A percentile compares a stretch with the other conserved stretches of the same genome.
Evolutionary conservation across 495 filamentous ascomycete genomes (phyloP).

Genomic region (Pyrenula massariospora): DNA sequence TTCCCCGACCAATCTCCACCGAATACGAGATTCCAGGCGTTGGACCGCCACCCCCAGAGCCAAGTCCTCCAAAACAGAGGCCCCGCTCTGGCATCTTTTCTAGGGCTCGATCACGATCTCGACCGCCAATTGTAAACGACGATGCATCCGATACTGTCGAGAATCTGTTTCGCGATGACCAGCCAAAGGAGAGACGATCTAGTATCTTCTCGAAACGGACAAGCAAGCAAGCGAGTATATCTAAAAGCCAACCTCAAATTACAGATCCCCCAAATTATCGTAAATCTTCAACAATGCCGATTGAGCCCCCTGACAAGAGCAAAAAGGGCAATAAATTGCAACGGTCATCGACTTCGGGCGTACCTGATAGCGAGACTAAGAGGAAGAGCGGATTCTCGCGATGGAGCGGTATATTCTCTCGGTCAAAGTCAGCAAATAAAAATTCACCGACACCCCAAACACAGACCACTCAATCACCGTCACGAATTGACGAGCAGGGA

Average conservation of each 20-base stretch:
- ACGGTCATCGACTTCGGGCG: constrained; percentile 9
- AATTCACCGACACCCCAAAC: constrained; percentile 6
- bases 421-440: background rate
- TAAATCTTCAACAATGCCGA: background rate
- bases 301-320: background rate
- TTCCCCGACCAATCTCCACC: background rate
- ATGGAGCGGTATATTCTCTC: constrained; percentile 14
- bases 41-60: constrained; percentile 10
- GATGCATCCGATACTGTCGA: constrained; percentile 15
- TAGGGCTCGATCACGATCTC: constrained; percentile 17
- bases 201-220: constrained; percentile 4
- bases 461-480: constrained; percentile 8
- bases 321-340: constrained; percentile 12
- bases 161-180: constrained; percentile 16
- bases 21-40: constrained; percentile 8
- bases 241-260: constrained; percentile 2
- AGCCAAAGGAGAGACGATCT: constrained; percentile 8
- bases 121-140: constrained; percentile 22
- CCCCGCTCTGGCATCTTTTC: background rate
- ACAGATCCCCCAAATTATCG: background rate
- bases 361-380: constrained; percentile 13
- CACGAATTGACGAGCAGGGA: constrained; percentile 8
- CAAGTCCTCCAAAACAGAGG: background rate
- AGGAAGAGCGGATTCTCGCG: constrained; percentile 39
- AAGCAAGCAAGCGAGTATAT: constrained; percentile 4